Evolutionary conservation across 768 basidiomycete genomes (phyloP).

Genomic region (Leucocoprinus leucothites): DNA sequence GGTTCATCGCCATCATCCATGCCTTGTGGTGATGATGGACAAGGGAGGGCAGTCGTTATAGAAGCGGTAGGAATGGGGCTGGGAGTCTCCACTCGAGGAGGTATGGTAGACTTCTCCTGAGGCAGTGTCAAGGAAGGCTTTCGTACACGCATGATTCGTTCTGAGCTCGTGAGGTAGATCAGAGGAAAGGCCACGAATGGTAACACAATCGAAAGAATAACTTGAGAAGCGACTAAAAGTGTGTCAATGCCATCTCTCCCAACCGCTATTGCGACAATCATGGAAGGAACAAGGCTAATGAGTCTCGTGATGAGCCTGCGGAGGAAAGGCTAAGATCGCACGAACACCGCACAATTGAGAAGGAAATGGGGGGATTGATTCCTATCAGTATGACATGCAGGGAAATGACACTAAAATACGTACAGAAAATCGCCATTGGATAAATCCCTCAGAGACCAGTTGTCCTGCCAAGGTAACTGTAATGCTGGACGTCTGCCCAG

Average conservation of each 20-base stretch:
- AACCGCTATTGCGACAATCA: conserved; percentile 63
- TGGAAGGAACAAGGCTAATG: conserved; percentile 67
- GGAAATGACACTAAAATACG: conserved; percentile 10
- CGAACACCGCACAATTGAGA: background rate
- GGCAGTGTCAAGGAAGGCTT: conserved; percentile 15
- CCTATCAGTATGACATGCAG: background rate
- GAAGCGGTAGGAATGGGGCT: too few species aligned
- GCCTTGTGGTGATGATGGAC: too few species aligned
- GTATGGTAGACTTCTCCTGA: too few species aligned
- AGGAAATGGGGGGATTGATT: too few species aligned
- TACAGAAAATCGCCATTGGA: conserved; percentile 68
- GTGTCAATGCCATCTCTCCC: conserved; percentile 63
- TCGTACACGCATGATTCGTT: conserved; percentile 59
- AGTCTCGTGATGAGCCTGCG: conserved; percentile 70
- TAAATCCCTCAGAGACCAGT: conserved; percentile 76
- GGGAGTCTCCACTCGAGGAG: too few species aligned
- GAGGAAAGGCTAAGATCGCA: conserved; percentile 40
- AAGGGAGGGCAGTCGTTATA: too few species aligned
- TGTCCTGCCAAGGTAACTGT: conserved; percentile 80
- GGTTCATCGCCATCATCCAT: background rate
- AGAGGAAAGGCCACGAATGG: conserved; percentile 75
- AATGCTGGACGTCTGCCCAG: conserved; percentile 76
- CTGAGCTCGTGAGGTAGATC: conserved; percentile 62
- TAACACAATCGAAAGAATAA: conserved; percentile 67
- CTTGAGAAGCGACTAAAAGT: conserved; percentile 75